phyloP scores from a whole-genome alignment of 805 yeast genomes.

The Tetrapisispora iriomotensis region DNA sequence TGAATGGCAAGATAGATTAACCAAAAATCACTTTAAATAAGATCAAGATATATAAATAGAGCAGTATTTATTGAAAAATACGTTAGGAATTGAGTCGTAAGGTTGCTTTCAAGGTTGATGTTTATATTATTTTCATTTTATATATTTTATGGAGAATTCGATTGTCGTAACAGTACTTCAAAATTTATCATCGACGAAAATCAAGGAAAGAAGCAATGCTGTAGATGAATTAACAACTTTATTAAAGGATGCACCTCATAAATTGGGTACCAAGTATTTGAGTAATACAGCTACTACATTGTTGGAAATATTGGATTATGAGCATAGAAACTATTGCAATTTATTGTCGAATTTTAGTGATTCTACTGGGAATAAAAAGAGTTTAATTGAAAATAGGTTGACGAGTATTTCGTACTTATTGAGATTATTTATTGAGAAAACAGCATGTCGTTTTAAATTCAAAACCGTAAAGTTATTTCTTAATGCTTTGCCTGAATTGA shows the following conservation, averaged over 20 bases:
- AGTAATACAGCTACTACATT: slow-evolving; percentile 20
- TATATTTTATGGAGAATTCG: slow-evolving; percentile 3
- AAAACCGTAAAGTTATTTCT: slow-evolving; percentile 19
- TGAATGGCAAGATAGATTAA: too few relatives aligned
- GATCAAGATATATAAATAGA: too few relatives aligned
- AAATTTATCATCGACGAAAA: slow-evolving; percentile 38
- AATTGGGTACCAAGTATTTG: slow-evolving; percentile 15
- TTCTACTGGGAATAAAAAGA: slow-evolving; percentile 26
- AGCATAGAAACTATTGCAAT: slow-evolving; percentile 23
- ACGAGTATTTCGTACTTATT: slow-evolving; percentile 20
- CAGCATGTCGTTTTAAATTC: slow-evolving; percentile 16
- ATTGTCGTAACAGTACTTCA: slow-evolving; percentile 8
- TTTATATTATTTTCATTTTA: too few relatives aligned
- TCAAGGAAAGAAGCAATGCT: slow-evolving; percentile 47
- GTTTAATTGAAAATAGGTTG: slow-evolving; percentile 25
- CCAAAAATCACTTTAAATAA: too few relatives aligned
- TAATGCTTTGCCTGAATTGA: slow-evolving; percentile 18
- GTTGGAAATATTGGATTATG: slow-evolving; percentile 29
- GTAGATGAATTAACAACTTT: slow-evolving; percentile 32
- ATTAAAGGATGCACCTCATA: slow-evolving; percentile 15
- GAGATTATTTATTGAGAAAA: slow-evolving; percentile 24
- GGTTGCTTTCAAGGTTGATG: too few relatives aligned
- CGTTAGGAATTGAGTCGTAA: too few relatives aligned
- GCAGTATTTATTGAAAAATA: too few relatives aligned
- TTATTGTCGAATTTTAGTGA: slow-evolving; percentile 4